Base-by-base conservation (phyloP, 495 filamentous ascomycete species). In the Arthonia radiata region DNA sequence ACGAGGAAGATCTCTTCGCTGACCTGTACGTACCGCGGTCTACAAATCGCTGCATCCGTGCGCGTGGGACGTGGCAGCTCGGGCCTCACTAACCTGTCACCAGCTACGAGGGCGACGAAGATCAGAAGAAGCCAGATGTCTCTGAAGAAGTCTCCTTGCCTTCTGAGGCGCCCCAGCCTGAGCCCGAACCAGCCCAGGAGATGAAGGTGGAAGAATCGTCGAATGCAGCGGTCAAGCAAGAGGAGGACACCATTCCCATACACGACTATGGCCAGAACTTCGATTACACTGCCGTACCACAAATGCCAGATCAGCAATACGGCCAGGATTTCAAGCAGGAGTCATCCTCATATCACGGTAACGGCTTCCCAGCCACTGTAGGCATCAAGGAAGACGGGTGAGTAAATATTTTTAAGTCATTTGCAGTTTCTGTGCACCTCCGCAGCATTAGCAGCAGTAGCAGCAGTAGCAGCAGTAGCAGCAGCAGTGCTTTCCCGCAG, bases 371-470 rank as follows among this genome's bases (percentile, higher is more conserved):
- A 22, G 43, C 42, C 2, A 47, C 49, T 10, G 42, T 53, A 26
- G 70, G 78, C 38, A 80, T 90, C 27, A 94, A 94, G 52, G 86
- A 97, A 67, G 86, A 97, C 46, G 86, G 86, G 86, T 97, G 72
- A 92, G 89, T 81, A 7, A 9, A 24, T 29, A 23, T 29, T 44
- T 39, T 43, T 31, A 34, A 15, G 37, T 30, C 35, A 28, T 37
- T 23, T 34, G 28, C 37, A 24, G 29, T 29, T n/a, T 25, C 29
- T 25, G 28, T 37, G 21, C 39, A 33, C 26, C 40, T 41, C 27
- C n/a, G 30, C 27, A 21, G 18, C 32, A 19, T 29, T 22, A 11
- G 18, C 25, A 22, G 23, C 23, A 31, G 15, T 23, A 18, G 29
- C 21, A 28, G 22, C 34, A n/a, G 29, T 25, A 27, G n/a, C 33